Evolutionary conservation across 1,139 yeast genomes (phyloP).

Genomic region (Chernovozyma sophiae-reginae): DNA sequence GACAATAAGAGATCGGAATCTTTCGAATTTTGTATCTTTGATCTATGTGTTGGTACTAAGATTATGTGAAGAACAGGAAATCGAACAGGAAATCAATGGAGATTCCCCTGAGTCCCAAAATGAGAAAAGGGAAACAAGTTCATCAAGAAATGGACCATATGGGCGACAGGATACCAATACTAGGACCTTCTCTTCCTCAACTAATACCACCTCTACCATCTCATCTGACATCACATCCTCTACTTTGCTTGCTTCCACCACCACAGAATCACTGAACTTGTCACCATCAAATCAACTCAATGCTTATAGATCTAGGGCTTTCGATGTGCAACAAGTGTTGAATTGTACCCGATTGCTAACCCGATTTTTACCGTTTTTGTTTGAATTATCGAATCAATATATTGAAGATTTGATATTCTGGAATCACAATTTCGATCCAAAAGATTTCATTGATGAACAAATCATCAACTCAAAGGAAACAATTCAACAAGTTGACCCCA

Average conservation of each 20-base stretch:
- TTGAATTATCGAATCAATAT: constrained; percentile 38
- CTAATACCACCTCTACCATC: too few relatives aligned
- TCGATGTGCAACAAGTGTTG: constrained; percentile 16
- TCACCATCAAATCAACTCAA: neutral
- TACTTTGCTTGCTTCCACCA: too few relatives aligned
- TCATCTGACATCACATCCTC: too few relatives aligned
- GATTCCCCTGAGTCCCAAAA: neutral
- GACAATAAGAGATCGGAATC: constrained; percentile 55
- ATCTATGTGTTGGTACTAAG: constrained; percentile 34
- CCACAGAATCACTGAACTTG: neutral
- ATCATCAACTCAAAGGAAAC: neutral
- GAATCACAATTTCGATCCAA: constrained; percentile 20
- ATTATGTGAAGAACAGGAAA: constrained; percentile 5
- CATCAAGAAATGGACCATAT: too few relatives aligned
- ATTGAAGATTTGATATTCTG: constrained; percentile 42
- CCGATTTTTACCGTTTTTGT: constrained; percentile 62
- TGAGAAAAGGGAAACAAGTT: too few relatives aligned
- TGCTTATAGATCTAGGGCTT: too few relatives aligned
- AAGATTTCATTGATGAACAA: constrained; percentile 12
- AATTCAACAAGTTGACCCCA: neutral
- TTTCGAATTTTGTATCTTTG: constrained; percentile 51
- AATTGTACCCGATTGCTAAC: constrained; percentile 67
- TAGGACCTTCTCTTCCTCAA: too few relatives aligned
- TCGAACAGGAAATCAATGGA: neutral
- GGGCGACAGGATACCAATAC: too few relatives aligned